Percentiles rank a stretch among this genome's conserved stretches.
Evolutionary conservation across 164 flowering plant genomes (phyloP).

Genomic region (Santalum album): DNA sequence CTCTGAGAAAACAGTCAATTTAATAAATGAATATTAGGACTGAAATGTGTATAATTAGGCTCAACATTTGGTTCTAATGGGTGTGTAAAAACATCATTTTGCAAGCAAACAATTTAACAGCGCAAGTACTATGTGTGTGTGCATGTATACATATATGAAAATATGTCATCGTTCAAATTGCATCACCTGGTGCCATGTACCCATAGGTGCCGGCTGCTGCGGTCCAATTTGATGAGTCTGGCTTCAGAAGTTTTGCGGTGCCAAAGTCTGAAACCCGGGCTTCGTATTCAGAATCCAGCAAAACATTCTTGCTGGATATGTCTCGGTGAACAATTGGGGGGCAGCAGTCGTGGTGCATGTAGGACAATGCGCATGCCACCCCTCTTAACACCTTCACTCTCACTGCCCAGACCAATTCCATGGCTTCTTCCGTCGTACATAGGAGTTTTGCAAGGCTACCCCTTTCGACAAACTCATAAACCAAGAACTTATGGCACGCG

Average conservation of each 20-base stretch:
- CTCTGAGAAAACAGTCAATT: not conserved
- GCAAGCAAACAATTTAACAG: no score
- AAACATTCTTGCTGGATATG: constrained; percentile 9
- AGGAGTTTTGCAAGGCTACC: constrained; percentile 7
- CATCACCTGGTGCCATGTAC: constrained; percentile 12
- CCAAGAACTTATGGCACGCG: constrained; percentile 7
- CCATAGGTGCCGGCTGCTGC: constrained; percentile 10
- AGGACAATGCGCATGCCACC: constrained; percentile 11
- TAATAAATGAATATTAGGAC: no score
- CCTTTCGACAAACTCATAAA: constrained; percentile 11
- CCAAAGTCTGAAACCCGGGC: constrained; percentile 11
- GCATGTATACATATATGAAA: no score
- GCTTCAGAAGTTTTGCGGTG: constrained; percentile 10
- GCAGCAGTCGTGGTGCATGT: constrained; percentile 11
- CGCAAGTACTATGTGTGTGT: no score
- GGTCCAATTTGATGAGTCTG: constrained; percentile 10
- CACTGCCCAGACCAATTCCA: constrained; percentile 8
- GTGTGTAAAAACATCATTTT: no score
- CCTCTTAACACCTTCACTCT: constrained; percentile 7
- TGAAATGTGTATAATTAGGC: no score
- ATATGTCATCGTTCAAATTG: no score
- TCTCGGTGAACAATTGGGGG: constrained; percentile 13
- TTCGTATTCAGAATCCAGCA: constrained; percentile 14
- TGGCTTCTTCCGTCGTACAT: constrained; percentile 2
- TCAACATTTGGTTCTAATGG: no score